Base-by-base conservation (phyloP, 352 stramenopile genomes). In the Phytophthora podocarpi region DNA sequence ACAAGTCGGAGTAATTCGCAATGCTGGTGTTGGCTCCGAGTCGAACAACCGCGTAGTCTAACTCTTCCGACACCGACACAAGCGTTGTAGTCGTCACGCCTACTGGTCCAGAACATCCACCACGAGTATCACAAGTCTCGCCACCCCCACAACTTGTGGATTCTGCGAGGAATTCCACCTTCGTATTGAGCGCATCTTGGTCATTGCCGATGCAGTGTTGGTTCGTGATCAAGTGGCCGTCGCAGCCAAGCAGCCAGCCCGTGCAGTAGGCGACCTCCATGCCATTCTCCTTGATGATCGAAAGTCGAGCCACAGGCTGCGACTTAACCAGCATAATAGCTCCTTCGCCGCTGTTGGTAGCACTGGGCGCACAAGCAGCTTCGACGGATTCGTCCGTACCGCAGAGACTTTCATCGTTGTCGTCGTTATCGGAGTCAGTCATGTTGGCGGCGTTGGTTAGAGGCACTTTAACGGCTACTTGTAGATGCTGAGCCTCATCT, bases 211-310 rank as follows among this genome's bases (percentile, higher is more conserved):
- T 90, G 48, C 85, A 93, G 56, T 93, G 85, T 45, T 93, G 67
- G 70, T 93, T 93, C 11, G 85, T 93, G 51, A 93, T 64, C 48
- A 93, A 37, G 59, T 93, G 82, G 12, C 82, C 85, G 11, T 89
- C 80, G 53, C 82, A 90, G n/a, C 85, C 85, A 0, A 93, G 36
- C 3, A 93, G 31, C 39, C 79, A 93, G 11, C 82, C 85, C 20
- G 85, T 91, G 63, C 85, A 93, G 34, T 73, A 93, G 8, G 80
- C 80, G 20, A 84, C 61, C 42, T 73, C 60, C 64, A 89, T 73
- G 23, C 70, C 76, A 39, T 81, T 85, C 48, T 87, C 64, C 42
- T 88, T 87, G 56, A 76, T 68, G 36, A 90, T 91, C 21, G 72
- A 84, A 15, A 93, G 67, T 7, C 84, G 78, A 21, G 76, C 84